Evolutionary conservation across 441 rosid genomes (phyloP).

Genomic region (Lepidium campestre): DNA sequence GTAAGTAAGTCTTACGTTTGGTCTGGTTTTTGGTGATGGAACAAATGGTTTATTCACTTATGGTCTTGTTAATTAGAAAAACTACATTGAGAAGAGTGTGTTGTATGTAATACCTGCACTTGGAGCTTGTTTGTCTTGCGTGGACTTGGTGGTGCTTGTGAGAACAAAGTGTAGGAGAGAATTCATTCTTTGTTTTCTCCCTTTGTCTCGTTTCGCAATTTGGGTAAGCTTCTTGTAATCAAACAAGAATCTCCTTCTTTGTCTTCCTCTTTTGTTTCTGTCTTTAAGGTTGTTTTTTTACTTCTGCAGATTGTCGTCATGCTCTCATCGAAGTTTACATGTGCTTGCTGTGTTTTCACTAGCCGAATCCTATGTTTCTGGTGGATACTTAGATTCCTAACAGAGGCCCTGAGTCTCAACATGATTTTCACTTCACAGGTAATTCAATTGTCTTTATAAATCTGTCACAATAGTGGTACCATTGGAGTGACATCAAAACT

Average conservation of each 20-base stretch:
- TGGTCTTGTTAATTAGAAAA: slow-evolving; percentile 35
- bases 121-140: slow-evolving; percentile 62
- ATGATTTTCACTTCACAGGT: slow-evolving; percentile 48
- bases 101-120: slow-evolving; percentile 46
- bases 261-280: not conserved
- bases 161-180: slow-evolving; percentile 38
- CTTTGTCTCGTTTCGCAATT: slow-evolving; percentile 45
- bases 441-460: not conserved
- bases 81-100: slow-evolving; percentile 38
- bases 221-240: slow-evolving; percentile 55
- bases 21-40: not conserved
- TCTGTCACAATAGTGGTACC: not conserved
- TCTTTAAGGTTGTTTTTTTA: not conserved
- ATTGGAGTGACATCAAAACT: not conserved
- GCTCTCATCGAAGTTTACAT: slow-evolving; percentile 36
- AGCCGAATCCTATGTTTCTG: slow-evolving; percentile 54
- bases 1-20: slow-evolving; percentile 24
- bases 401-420: slow-evolving; percentile 43
- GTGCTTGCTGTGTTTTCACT: slow-evolving; percentile 35
- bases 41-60: not conserved
- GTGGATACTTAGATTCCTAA: slow-evolving; percentile 61
- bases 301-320: slow-evolving; percentile 40
- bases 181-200: slow-evolving; percentile 43
- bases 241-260: not conserved
- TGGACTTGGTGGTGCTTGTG: slow-evolving; percentile 45